Conservation (phyloP, 495 filamentous ascomycete genomes). For the Neurospora sp. region DNA sequence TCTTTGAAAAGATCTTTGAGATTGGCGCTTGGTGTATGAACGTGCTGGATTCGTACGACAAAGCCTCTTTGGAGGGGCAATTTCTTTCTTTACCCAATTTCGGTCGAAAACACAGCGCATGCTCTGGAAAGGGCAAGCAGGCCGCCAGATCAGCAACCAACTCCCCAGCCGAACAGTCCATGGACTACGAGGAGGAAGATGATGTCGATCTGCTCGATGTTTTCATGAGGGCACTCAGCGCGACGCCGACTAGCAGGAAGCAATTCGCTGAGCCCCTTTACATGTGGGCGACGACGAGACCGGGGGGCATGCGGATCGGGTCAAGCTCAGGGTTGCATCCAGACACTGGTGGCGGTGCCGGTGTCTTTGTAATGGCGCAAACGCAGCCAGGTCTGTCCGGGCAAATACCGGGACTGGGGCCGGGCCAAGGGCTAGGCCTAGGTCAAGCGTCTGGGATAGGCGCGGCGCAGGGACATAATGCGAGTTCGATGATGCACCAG, state of each 20-base stretch:
- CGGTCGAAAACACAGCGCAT: neutral
- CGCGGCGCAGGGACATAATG: neutral
- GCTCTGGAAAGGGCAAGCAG: slow-evolving; percentile 5
- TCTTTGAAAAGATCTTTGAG: slow-evolving; percentile 47
- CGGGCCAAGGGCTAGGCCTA: neutral
- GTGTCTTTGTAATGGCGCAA: neutral
- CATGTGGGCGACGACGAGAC: slow-evolving; percentile 4
- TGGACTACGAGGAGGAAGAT: slow-evolving; percentile 6
- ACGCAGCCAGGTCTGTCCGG: neutral
- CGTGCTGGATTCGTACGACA: slow-evolving; percentile 30
- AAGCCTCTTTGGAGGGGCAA: neutral
- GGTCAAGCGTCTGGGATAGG: neutral
- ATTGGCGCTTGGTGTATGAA: slow-evolving; percentile 43
- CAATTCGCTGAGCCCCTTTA: slow-evolving; percentile 12
- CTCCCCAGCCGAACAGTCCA: neutral
- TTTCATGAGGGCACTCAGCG: slow-evolving; percentile 11
- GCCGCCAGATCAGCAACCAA: neutral
- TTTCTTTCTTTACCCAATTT: neutral
- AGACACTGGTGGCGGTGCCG: neutral
- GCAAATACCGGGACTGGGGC: neutral
- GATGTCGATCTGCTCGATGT: slow-evolving; percentile 9
- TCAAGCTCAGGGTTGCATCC: neutral
- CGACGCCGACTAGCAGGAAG: slow-evolving; percentile 8
- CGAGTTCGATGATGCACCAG: neutral
- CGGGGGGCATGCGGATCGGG: slow-evolving; percentile 10